Evolutionary conservation across 345 rosid species (phyloP).

Genomic region (Ceriops decandra): DNA sequence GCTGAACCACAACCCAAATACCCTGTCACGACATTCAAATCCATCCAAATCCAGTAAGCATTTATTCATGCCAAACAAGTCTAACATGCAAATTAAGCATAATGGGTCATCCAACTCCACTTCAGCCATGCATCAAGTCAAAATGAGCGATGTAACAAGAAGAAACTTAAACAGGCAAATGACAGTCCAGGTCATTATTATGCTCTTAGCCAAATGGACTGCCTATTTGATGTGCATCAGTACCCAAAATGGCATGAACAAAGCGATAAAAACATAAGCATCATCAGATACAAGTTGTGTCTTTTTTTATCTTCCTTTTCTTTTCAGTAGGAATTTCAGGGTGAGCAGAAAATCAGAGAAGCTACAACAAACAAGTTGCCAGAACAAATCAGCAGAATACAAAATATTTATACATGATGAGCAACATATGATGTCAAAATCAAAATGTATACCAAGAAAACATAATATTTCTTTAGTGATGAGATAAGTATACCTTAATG

Average conservation of each 20-base stretch:
- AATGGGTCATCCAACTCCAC: neutral
- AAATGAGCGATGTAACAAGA: neutral
- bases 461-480: neutral
- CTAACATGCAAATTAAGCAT: neutral
- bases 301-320: neutral
- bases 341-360: neutral
- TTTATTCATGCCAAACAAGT: neutral
- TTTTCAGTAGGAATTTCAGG: neutral
- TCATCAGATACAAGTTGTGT: neutral
- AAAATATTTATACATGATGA: constrained; percentile 1
- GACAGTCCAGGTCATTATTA: neutral
- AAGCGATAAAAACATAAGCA: neutral
- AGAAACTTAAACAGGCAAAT: no score
- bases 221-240: neutral
- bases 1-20: neutral
- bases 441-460: constrained; percentile 2
- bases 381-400: constrained; percentile 4
- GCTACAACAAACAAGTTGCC: neutral
- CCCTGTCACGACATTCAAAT: neutral
- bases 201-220: neutral
- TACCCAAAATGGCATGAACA: neutral
- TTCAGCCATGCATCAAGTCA: neutral
- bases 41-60: neutral
- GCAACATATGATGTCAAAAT: neutral
- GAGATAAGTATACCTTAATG: constrained; percentile 52